Evolutionary conservation across 169 alveolate genomes (phyloP).

Genomic region (Eimeria tenella): DNA sequence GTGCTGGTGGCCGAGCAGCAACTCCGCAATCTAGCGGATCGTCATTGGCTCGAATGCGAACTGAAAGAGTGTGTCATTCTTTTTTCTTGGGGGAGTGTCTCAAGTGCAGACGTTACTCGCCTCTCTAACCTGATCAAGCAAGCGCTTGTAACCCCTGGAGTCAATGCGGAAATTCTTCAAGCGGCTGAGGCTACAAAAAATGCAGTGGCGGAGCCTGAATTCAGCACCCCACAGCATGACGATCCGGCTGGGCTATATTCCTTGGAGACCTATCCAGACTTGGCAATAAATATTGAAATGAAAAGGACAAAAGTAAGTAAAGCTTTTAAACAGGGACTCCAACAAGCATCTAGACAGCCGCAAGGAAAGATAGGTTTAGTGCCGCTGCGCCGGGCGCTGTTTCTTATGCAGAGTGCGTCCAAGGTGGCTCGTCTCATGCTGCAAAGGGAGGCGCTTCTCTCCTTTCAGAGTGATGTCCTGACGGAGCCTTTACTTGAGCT

Average conservation of each 20-base stretch:
- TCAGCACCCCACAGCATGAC: background rate
- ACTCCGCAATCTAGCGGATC: constrained; percentile 8
- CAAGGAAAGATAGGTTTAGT: background rate
- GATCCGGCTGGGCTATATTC: background rate
- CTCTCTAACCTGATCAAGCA: constrained; percentile 4
- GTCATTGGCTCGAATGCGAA: background rate
- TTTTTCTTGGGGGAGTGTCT: constrained; percentile 44
- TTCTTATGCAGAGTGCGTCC: background rate
- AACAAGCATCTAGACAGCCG: background rate
- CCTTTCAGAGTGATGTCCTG: constrained; percentile 16
- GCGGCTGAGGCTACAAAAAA: constrained; percentile 29
- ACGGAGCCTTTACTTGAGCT: constrained; percentile 24
- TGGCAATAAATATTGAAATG: background rate
- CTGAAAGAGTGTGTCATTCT: constrained; percentile 19
- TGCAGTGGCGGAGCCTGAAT: background rate
- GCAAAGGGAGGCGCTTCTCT: constrained; percentile 25
- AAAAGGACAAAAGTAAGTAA: constrained; percentile 2
- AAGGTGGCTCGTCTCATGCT: constrained; percentile 21
- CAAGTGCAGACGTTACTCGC: background rate
- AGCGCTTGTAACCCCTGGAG: background rate
- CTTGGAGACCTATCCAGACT: constrained; percentile 16
- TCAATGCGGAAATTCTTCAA: background rate
- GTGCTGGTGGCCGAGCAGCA: constrained; percentile 30
- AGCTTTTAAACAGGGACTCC: too few relatives aligned
- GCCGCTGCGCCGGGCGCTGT: background rate